Conservation (phyloP, 345 rosid species). For the Crucihimalaya himalaica region DNA sequence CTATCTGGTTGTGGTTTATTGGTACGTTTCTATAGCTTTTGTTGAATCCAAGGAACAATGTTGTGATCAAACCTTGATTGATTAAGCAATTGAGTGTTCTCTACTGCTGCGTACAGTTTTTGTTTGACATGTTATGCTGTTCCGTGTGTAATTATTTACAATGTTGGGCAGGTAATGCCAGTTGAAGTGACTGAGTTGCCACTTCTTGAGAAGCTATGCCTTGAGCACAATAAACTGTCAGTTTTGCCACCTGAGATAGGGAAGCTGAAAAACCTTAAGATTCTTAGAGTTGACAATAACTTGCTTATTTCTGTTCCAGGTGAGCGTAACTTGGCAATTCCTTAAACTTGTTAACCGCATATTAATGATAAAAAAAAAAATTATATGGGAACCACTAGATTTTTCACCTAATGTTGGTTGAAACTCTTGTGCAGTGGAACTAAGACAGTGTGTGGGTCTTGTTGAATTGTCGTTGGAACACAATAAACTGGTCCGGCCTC, state of each 20-base stretch:
- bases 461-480: constrained; percentile 91
- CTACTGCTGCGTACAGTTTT: not conserved
- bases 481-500: constrained; percentile 94
- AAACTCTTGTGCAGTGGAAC: constrained; percentile 66
- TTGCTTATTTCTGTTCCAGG: constrained; percentile 90
- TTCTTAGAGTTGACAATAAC: constrained; percentile 81
- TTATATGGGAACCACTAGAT: not conserved
- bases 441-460: constrained; percentile 80
- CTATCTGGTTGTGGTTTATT: constrained; percentile 66
- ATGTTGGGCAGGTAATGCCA: constrained; percentile 66
- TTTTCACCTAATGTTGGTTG: constrained; percentile 28
- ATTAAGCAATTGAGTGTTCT: not conserved
- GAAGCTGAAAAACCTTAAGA: constrained; percentile 65
- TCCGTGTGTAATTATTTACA: not conserved
- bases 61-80: not conserved
- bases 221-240: constrained; percentile 77
- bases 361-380: not conserved
- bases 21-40: constrained; percentile 8
- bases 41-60: not conserved
- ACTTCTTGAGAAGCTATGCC: constrained; percentile 80
- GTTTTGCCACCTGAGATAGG: constrained; percentile 92
- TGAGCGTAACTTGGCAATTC: constrained; percentile 40
- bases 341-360: not conserved
- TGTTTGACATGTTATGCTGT: not conserved
- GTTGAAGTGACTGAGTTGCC: constrained; percentile 80